phyloP scores from a whole-genome alignment of 495 filamentous ascomycete genomes.

The Talaromyces nanjingensis region DNA sequence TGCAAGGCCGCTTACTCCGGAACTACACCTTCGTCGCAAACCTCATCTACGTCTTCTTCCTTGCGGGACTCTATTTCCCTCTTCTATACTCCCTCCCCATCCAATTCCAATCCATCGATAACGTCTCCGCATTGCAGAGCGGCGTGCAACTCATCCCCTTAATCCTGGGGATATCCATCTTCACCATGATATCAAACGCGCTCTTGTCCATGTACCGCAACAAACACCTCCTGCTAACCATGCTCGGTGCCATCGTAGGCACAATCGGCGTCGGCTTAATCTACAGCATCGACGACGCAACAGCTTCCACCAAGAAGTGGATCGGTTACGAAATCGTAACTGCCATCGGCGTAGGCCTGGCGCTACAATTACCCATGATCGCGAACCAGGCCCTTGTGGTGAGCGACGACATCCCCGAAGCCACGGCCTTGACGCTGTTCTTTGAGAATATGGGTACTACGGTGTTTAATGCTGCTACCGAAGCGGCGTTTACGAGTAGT shows the following conservation, averaged over 20 bases:
- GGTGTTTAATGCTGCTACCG: conserved; percentile 63
- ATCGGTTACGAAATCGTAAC: conserved; percentile 55
- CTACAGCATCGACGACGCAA: conserved; percentile 39
- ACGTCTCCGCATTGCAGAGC: conserved; percentile 33
- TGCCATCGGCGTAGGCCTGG: conserved; percentile 42
- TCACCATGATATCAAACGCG: conserved; percentile 34
- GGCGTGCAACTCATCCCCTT: conserved; percentile 48
- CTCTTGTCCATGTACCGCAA: conserved; percentile 47
- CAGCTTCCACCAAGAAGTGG: conserved; percentile 40
- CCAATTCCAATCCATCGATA: conserved; percentile 51
- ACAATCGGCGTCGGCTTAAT: conserved; percentile 60
- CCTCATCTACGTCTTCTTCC: conserved; percentile 49
- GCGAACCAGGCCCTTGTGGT: conserved; percentile 22
- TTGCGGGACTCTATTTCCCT: conserved; percentile 48
- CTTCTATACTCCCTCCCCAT: conserved; percentile 39
- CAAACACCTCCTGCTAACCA: conserved; percentile 63
- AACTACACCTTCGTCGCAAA: conserved; percentile 42
- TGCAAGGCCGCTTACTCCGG: conserved; percentile 24
- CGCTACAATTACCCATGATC: conserved; percentile 35
- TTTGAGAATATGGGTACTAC: conserved; percentile 48
- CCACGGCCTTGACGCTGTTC: conserved; percentile 36
- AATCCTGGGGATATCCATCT: conserved; percentile 31
- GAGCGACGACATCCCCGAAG: conserved; percentile 46
- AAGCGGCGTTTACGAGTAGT: conserved; percentile 71
- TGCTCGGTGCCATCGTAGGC: conserved; percentile 41